phyloP scores from a whole-genome alignment of 2,329 filamentous ascomycete species.

The Purpureocillium lavendulum region DNA sequence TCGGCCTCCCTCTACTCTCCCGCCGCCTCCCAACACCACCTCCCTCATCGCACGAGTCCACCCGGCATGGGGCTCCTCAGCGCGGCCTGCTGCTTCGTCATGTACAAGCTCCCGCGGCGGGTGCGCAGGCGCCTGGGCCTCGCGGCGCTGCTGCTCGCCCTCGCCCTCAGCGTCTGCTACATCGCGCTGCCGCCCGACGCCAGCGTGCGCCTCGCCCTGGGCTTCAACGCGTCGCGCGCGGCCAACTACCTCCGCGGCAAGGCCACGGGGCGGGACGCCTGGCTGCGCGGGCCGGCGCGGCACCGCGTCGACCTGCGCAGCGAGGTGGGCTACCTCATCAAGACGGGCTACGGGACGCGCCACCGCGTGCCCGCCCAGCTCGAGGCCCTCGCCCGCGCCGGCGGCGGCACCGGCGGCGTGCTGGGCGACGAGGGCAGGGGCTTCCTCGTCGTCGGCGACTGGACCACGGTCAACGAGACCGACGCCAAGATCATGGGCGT shows the following conservation, averaged over 20 bases:
- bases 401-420: constrained; percentile 19
- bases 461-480: constrained; percentile 26
- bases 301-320: constrained; percentile 33
- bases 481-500: constrained; percentile 22
- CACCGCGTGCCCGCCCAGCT: constrained; percentile 38
- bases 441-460: constrained; percentile 43
- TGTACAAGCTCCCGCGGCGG: constrained; percentile 16
- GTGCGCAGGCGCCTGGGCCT: constrained; percentile 18
- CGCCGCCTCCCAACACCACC: no score
- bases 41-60: no score
- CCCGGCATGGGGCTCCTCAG: no score
- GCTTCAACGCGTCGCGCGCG: constrained; percentile 24
- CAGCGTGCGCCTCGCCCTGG: constrained; percentile 20
- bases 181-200: constrained; percentile 24
- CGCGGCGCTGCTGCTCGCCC: constrained; percentile 12
- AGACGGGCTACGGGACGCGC: constrained; percentile 48
- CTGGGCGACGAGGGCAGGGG: constrained; percentile 28
- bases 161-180: constrained; percentile 17
- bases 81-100: no score
- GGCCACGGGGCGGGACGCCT: constrained; percentile 26
- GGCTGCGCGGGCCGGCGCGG: constrained; percentile 28
- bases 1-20: no score
- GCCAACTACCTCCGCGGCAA: constrained; percentile 19
- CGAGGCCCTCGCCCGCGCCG: constrained; percentile 27
- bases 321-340: constrained; percentile 44